Base-by-base conservation (phyloP, 2,329 filamentous ascomycete species). In the Apiospora marii region DNA sequence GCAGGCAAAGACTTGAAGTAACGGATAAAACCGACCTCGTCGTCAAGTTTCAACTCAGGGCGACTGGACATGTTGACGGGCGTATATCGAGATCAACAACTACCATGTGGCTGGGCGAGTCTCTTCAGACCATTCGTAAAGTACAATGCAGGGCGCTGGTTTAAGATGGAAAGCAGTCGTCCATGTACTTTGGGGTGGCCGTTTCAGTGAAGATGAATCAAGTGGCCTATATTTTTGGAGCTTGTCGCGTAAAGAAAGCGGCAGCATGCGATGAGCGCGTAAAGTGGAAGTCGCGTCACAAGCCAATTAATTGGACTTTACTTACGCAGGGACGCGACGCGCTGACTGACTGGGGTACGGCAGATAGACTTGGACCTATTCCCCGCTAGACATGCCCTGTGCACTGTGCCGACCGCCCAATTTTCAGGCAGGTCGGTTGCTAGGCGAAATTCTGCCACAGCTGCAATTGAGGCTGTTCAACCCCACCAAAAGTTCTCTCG, bases 21-120 rank as follows among this genome's bases (percentile, higher is more conserved):
- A 77, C 92, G 94, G 85, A 98, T 98, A 87, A 99, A 99, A 77
- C 96, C 95, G 80, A 92, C 92, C 86, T 99, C 96, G 81, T 99
- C 96, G 80, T 99, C 97, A 81, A 98, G 94, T 93, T 95, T 72
- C 14, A 70, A 44, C 34, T 61, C 58, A 16, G 72, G 51, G 14
- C 67, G 49, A 30, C 69, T 72, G 34, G 72, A 75, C 69, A 71
- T 71, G 41, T 34, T 70, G 48, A 49, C 67, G 30, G 44, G 19
- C 5, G 30, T 64, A 34, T 64, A 64, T 41, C 34, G 58, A n/a
- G 30, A 61, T 61, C 53, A 61, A 37, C 30, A 61, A 61, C 16
- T 61, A 34, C 30, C 27, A 34, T 61, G 34, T 22, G 16, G 30
- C 27, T 37, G 7, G 30, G 4, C 30, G 4, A 30, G 22, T 64